Conservation (phyloP, 2,329 filamentous ascomycete genomes). For the Aspergillus pseudoglaucus region DNA sequence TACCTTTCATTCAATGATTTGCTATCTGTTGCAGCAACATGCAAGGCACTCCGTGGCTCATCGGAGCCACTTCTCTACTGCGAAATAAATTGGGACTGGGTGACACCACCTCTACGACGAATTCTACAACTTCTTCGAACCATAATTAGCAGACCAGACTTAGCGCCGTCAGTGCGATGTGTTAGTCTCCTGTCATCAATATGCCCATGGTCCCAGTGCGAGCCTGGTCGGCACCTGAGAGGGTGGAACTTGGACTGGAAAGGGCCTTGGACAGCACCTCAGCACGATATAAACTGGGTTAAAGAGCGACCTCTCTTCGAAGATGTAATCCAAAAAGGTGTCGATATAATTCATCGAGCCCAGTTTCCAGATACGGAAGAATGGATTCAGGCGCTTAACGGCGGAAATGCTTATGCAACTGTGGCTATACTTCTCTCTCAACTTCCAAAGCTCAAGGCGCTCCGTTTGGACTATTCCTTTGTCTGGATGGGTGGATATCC, state of each 20-base stretch:
- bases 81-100: background rate
- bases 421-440: background rate
- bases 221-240: background rate
- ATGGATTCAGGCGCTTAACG: background rate
- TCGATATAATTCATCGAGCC: background rate
- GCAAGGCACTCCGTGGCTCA: background rate
- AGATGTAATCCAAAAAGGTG: background rate
- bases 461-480: background rate
- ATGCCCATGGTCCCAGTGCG: background rate
- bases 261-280: background rate
- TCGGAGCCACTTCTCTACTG: background rate
- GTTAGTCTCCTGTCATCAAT: background rate
- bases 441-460: background rate
- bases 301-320: background rate
- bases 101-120: background rate
- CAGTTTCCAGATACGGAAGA: background rate
- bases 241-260: background rate
- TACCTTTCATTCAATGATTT: background rate
- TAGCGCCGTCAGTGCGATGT: background rate
- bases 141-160: background rate
- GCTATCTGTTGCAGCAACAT: background rate
- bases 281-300: background rate
- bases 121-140: background rate
- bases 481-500: slow-evolving; percentile 1
- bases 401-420: background rate